Percentiles rank a stretch among this genome's conserved stretches.
phyloP scores from a whole-genome alignment of 768 basidiomycete species.

The Rhizopogon rudus region DNA sequence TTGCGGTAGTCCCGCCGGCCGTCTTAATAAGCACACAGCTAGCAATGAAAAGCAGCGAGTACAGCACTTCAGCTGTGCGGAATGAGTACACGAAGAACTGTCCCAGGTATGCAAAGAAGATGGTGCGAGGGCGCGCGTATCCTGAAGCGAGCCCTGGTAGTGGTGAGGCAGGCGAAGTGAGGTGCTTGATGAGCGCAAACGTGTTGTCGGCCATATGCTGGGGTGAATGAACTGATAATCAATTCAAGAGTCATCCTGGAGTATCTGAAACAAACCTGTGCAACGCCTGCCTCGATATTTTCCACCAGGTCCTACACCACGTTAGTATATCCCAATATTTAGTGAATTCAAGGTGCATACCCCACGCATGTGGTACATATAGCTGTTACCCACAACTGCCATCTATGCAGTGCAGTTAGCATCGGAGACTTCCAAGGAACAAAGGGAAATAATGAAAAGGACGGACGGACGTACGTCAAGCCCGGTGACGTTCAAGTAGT shows the following conservation, averaged over 20 bases:
- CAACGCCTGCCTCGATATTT: constrained; percentile 80
- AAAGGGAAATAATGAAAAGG: background rate
- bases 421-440: background rate
- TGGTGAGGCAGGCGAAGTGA: constrained; percentile 66
- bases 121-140: constrained; percentile 51
- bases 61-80: constrained; percentile 60
- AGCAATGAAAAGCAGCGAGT: constrained; percentile 44
- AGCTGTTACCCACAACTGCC: constrained; percentile 88
- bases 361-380: constrained; percentile 91
- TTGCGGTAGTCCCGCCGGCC: constrained; percentile 1
- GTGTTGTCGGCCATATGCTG: constrained; percentile 90
- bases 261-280: constrained; percentile 31
- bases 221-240: background rate
- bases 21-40: constrained; percentile 40
- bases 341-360: constrained; percentile 28
- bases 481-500: constrained; percentile 87
- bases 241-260: background rate
- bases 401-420: constrained; percentile 46
- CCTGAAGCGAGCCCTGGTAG: constrained; percentile 57
- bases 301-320: constrained; percentile 62
- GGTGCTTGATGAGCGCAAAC: constrained; percentile 69
- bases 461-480: constrained; percentile 61
- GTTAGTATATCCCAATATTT: constrained; percentile 1
- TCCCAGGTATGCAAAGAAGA: constrained; percentile 75
- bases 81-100: constrained; percentile 73